A percentile compares a stretch with the other conserved stretches of the same genome.
These are phyloP conservation scores for Gymnopilus dilepis DNA, from an alignment of 768 basidiomycete species.

Conservation along the genomic window DNA sequence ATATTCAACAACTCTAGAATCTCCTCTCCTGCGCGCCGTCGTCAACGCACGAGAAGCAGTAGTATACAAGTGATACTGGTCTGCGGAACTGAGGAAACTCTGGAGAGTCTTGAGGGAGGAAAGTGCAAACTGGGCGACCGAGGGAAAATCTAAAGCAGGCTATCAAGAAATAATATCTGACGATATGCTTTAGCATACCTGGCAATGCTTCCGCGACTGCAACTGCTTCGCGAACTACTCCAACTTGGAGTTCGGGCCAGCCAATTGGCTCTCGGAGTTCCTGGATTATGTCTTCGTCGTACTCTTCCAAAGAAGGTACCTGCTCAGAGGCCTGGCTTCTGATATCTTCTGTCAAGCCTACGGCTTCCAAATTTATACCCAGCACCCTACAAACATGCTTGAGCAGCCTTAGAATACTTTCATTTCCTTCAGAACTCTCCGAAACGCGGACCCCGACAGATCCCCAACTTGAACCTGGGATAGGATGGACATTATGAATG, in stretches of 20 bases:
- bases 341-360: constrained; percentile 50
- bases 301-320: constrained; percentile 28
- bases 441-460: constrained; percentile 73
- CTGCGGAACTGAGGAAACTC: constrained; percentile 67
- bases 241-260: constrained; percentile 95
- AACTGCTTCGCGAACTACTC: constrained; percentile 91
- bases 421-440: constrained; percentile 82
- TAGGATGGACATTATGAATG: constrained; percentile 49
- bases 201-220: constrained; percentile 91
- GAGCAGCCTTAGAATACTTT: constrained; percentile 76
- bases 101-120: constrained; percentile 82
- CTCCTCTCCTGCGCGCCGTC: constrained; percentile 80
- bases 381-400: constrained; percentile 78
- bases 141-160: constrained; percentile 67
- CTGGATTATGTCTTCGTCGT: constrained; percentile 48
- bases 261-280: constrained; percentile 67
- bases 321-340: constrained; percentile 13
- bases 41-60: constrained; percentile 75
- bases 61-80: constrained; percentile 81
- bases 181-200: constrained; percentile 51
- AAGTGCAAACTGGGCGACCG: constrained; percentile 89
- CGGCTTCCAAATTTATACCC: constrained; percentile 81
- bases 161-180: background rate
- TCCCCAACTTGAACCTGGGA: constrained; percentile 45
- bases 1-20: constrained; percentile 72